Conservation (phyloP, 768 basidiomycete species). For the Leccinum arenicola region DNA sequence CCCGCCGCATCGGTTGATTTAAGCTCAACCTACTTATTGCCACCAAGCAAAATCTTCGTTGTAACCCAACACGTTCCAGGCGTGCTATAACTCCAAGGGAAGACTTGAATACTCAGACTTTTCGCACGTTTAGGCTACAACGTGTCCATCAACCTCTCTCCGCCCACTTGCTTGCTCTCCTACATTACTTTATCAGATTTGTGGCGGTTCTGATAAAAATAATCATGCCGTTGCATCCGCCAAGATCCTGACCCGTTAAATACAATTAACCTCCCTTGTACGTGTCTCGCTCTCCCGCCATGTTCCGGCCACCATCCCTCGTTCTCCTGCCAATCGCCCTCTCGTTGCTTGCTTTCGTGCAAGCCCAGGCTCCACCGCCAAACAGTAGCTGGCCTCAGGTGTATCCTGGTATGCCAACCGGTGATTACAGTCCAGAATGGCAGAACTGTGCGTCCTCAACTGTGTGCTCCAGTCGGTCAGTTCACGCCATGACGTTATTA, state of each 20-base stretch:
- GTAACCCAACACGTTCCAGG: background rate
- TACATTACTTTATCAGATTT: no score
- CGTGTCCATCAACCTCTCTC: background rate
- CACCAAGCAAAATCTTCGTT: background rate
- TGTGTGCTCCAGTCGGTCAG: no score
- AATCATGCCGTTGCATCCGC: background rate
- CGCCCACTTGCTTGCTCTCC: background rate
- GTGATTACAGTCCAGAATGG: constrained; percentile 56
- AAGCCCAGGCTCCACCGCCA: background rate
- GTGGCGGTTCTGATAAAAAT: background rate
- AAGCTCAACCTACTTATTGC: background rate
- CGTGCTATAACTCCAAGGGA: constrained; percentile 3
- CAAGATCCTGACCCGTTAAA: background rate
- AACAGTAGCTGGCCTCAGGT: constrained; percentile 34
- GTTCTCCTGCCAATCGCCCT: background rate
- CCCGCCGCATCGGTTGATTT: no score
- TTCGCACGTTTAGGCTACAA: constrained; percentile 2
- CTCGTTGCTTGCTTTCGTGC: background rate
- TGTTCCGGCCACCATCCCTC: background rate
- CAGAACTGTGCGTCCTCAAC: constrained; percentile 47
- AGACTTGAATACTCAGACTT: background rate
- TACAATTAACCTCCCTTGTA: background rate
- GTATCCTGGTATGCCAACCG: constrained; percentile 41
- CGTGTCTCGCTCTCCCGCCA: background rate
- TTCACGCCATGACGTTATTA: background rate